Evolutionary conservation across 2,329 filamentous ascomycete species (phyloP).

Genomic region (Pseudogymnoascus sp.): DNA sequence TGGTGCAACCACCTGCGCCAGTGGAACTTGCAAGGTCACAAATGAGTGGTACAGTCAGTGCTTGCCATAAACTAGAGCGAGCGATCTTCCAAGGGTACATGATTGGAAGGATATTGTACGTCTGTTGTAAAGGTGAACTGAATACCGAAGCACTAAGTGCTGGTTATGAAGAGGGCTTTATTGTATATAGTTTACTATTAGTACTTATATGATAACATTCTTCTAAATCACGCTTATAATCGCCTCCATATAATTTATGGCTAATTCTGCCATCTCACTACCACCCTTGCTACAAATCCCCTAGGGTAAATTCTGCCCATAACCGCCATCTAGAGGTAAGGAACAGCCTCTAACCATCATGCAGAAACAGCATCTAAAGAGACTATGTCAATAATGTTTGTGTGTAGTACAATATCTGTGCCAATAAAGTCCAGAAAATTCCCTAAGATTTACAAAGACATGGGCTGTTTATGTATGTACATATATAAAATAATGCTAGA

Average conservation of each 20-base stretch:
- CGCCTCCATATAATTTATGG: background rate
- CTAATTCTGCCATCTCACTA: background rate
- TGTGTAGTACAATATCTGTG: background rate
- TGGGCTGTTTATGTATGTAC: background rate
- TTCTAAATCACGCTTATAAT: background rate
- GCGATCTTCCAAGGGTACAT: background rate
- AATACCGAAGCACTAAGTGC: background rate
- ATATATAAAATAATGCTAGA: background rate
- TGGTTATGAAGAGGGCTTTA: background rate
- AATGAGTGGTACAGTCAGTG: slow-evolving; percentile 18
- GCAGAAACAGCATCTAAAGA: background rate
- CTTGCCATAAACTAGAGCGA: background rate
- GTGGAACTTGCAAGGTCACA: slow-evolving; percentile 14
- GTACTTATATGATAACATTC: background rate
- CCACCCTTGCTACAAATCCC: background rate
- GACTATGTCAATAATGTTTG: background rate
- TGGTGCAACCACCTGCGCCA: slow-evolving; percentile 15
- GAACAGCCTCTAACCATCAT: background rate
- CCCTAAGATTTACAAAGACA: background rate
- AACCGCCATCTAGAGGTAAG: background rate
- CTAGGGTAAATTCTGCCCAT: background rate
- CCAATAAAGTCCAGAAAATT: background rate
- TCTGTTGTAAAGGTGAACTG: too few species aligned
- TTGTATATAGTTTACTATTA: background rate
- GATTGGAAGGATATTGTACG: background rate